Evolutionary conservation across 2,329 filamentous ascomycete species (phyloP).

Genomic region (Aspergillus sojae): DNA sequence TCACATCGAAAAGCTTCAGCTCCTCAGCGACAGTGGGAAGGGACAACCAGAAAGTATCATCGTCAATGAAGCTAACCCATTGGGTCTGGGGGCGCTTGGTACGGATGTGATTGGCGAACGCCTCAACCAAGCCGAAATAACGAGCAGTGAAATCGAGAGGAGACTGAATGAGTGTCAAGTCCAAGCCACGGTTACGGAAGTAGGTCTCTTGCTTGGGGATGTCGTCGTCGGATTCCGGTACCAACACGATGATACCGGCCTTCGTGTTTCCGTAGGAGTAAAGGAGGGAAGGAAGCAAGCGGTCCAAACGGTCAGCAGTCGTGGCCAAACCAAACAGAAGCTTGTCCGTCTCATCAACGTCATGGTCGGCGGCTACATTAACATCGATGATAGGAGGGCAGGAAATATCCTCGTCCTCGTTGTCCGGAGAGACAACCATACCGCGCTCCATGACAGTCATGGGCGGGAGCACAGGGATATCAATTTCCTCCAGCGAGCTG

Average conservation of each 20-base stretch:
- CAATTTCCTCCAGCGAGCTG: conserved; percentile 41
- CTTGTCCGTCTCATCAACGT: conserved; percentile 44
- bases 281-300: conserved; percentile 42
- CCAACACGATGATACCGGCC: conserved; percentile 44
- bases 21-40: conserved; percentile 42
- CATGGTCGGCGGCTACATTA: conserved; percentile 42
- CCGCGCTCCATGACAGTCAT: conserved; percentile 44
- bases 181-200: conserved; percentile 46
- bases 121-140: conserved; percentile 47
- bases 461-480: conserved; percentile 40
- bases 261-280: conserved; percentile 47
- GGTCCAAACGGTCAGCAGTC: conserved; percentile 46
- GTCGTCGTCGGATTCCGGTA: conserved; percentile 45
- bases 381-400: conserved; percentile 45
- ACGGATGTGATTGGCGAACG: conserved; percentile 42
- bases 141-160: conserved; percentile 46
- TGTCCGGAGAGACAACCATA: conserved; percentile 39
- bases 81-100: conserved; percentile 42
- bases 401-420: conserved; percentile 34
- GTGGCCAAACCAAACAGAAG: conserved; percentile 47
- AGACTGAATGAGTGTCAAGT: conserved; percentile 43
- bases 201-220: conserved; percentile 43
- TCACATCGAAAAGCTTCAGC: conserved; percentile 42
- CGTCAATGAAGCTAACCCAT: conserved; percentile 48
- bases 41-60: conserved; percentile 48